Evolutionary conservation across 2,329 filamentous ascomycete species (phyloP), one percentile per base, ranked within the genome.

Genomic region (Clarireedia paspali): DNA sequence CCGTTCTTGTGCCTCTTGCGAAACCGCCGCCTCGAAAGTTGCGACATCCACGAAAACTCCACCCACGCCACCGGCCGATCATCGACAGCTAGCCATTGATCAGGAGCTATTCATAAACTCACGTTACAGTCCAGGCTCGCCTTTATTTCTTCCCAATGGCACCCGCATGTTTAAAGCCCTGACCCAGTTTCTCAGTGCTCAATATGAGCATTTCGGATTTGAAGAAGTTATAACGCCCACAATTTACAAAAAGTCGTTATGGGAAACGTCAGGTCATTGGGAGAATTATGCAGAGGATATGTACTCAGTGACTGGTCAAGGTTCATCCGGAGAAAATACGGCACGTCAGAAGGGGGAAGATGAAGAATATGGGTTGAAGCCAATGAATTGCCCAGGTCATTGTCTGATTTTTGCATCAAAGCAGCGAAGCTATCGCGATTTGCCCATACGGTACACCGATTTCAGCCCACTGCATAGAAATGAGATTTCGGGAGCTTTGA

Each of bases 331-430:
- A 9, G 60, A 66, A 44, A 64, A 57, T 47, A 66, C 73, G 36
- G 71, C 72, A 5, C 70, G 70, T 2, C 76, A 81, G 58, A 60
- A 70, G 6, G 77, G 75, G 20, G 81, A 84, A 59, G 78, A 82
- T 59, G 83, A 85, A 61, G 86, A 88, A 60, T 95, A 89, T 71
- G 89, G 88, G 17, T 74, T 95, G 63, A 95, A 95, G 71, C 90
- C 90, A 14, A 95, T 95, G 90, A 95, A 95, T 68, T 95, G 90
- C 68, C 90, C 90, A 0, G 90, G 89, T 3, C 90, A 95, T 71
- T 95, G 89, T 68, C 75, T 95, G 60, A 81, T 95, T 59, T 95
- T 95, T 69, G 85, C 81, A 58, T 85, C 85, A 47, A 81, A 85
- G 62, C 78, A 79, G 56, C 83, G 84, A 59, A 90, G 85, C 63